Conservation (phyloP, 768 basidiomycete genomes). For the Podaxis sp. region DNA sequence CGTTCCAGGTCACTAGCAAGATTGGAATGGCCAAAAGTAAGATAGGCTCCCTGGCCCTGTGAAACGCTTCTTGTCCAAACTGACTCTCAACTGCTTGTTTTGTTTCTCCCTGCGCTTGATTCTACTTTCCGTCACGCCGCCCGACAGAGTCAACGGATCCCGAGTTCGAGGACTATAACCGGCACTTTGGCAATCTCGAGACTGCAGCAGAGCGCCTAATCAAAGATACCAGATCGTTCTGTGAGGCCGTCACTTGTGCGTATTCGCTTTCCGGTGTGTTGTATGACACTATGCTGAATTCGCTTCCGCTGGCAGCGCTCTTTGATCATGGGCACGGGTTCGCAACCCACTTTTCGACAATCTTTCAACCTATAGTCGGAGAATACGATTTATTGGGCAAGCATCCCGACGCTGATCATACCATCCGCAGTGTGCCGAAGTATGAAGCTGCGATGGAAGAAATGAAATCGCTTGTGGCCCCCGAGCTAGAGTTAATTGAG, state of each 20-base stretch:
- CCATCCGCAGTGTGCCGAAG: slow-evolving; percentile 72
- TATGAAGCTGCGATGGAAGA: slow-evolving; percentile 82
- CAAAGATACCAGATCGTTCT: slow-evolving; percentile 89
- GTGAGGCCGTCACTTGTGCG: slow-evolving; percentile 77
- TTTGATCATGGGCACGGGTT: slow-evolving; percentile 67
- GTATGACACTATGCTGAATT: slow-evolving; percentile 3
- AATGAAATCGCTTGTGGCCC: slow-evolving; percentile 71
- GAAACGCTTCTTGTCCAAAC: slow-evolving; percentile 5
- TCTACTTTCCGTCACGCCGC: neutral
- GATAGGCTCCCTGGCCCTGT: slow-evolving; percentile 21
- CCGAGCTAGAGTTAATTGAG: slow-evolving; percentile 94
- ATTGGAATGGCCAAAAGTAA: slow-evolving; percentile 93
- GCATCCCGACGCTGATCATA: slow-evolving; percentile 74
- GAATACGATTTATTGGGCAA: slow-evolving; percentile 82
- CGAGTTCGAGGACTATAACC: slow-evolving; percentile 86
- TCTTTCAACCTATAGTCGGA: slow-evolving; percentile 66
- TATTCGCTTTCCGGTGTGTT: slow-evolving; percentile 14
- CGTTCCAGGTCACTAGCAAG: slow-evolving; percentile 84
- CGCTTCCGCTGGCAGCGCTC: slow-evolving; percentile 44
- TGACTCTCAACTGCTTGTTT: neutral
- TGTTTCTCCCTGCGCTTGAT: neutral
- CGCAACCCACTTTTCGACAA: slow-evolving; percentile 57
- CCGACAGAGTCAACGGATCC: slow-evolving; percentile 72
- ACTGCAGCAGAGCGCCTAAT: slow-evolving; percentile 82
- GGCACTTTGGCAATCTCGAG: slow-evolving; percentile 78